Percentiles rank a stretch among this genome's conserved stretches.
phyloP scores from a whole-genome alignment of 2,329 filamentous ascomycete species.

The Phyllachora maydis region DNA sequence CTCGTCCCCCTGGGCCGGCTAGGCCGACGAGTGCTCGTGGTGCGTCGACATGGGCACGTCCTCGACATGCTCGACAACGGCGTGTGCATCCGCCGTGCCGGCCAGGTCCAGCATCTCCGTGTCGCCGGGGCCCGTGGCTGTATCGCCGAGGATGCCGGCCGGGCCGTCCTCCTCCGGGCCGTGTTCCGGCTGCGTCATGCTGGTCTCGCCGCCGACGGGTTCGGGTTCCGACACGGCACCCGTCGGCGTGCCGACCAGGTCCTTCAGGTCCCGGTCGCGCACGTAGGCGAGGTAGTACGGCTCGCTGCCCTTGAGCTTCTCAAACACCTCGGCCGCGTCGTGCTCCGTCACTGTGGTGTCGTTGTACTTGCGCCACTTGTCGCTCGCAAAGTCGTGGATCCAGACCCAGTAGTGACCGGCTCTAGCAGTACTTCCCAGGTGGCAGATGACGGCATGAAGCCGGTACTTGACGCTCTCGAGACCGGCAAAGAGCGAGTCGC shows the following conservation, averaged over 20 bases:
- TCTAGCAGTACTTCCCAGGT: slow-evolving; percentile 44
- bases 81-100: background rate
- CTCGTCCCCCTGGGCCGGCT: no score
- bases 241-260: slow-evolving; percentile 9
- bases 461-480: slow-evolving; percentile 52
- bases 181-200: no score
- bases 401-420: slow-evolving; percentile 95
- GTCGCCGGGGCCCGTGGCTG: background rate
- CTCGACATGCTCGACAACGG: slow-evolving; percentile 1
- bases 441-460: slow-evolving; percentile 84
- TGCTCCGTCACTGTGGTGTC: slow-evolving; percentile 59
- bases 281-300: slow-evolving; percentile 25
- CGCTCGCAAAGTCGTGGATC: slow-evolving; percentile 69
- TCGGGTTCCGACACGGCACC: slow-evolving; percentile 31
- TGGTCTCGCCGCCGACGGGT: background rate
- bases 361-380: slow-evolving; percentile 86
- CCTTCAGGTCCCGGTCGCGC: slow-evolving; percentile 8
- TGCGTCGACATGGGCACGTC: background rate
- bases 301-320: slow-evolving; percentile 49
- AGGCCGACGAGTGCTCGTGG: no score
- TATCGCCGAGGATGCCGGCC: no score
- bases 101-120: background rate
- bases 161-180: no score
- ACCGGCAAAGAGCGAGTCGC: slow-evolving; percentile 35
- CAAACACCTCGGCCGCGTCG: slow-evolving; percentile 53